Base-by-base conservation (phyloP, 2,329 filamentous ascomycete species). In the Aspergillus felis region DNA sequence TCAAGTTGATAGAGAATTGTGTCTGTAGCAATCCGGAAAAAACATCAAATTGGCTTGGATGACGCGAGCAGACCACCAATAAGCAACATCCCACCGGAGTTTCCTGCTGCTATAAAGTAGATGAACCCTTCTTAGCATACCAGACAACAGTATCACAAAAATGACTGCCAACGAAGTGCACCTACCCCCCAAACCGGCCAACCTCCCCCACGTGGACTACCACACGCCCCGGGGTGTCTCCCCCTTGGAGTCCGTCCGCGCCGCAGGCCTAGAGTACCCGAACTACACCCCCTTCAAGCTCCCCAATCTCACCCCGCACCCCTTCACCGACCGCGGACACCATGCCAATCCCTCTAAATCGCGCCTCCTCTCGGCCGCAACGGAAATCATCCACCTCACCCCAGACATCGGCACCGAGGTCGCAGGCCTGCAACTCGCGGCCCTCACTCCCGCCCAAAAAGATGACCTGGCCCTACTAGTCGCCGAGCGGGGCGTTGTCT, bases 401-500 rank as follows among this genome's bases (percentile, higher is more conserved):
- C 63, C 64, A 1, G 54, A 54, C 5, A 80, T 81, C 52, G 80
- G 80, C 51, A 82, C 79, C 2, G 80, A 82, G 61, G 62, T 82
- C 38, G 74, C 72, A 27, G 80, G 80, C 14, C 68, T 82, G n/a
- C 75, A 81, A 54, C 76, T 82, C 4, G 74, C 76, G 52, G 73
- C 76, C 53, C 71, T 82, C 35, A 80, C 72, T 4, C 74, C 80
- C 48, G 70, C 68, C 1, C 79, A 81, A 59, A 82, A 81, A 32
- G 83, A 87, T 60, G 84, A 87, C 65, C 76, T 87, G 2, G 84
- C 82, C 0, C 71, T 86, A 2, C 69, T 87, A 35, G 82, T 86
- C 53, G 84, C 84, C 0, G 83, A 87, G 71, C 71, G 84, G 25
- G 83, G 81, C 35, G 83, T 86, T 2, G 84, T 86, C 4, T 86